A percentile compares a stretch with the other conserved stretches of the same genome.
These are phyloP conservation scores for Martiniozyma asiatica DNA, from an alignment of 1,139 yeast genomes.

Conservation along the genomic window DNA sequence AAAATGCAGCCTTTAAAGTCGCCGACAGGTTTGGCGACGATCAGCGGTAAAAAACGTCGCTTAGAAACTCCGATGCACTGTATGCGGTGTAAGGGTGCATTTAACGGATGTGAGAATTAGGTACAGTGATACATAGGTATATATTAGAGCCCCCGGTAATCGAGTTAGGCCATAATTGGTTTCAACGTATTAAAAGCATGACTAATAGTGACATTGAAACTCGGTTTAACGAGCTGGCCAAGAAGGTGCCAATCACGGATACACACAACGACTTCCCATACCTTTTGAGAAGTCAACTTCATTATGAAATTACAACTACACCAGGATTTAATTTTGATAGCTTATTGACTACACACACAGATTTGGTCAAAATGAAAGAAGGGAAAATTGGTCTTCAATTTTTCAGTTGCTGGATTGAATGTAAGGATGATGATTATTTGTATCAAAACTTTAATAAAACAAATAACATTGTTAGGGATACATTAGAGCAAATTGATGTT, in stretches of 20 bases:
- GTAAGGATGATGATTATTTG: slow-evolving; percentile 27
- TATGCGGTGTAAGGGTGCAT: too few relatives aligned
- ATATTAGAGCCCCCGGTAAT: too few relatives aligned
- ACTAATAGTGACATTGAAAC: slow-evolving; percentile 12
- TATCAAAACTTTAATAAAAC: slow-evolving; percentile 31
- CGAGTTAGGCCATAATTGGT: too few relatives aligned
- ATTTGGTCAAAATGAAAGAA: slow-evolving; percentile 26
- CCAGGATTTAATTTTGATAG: slow-evolving; percentile 26
- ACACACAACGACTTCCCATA: slow-evolving; percentile 42
- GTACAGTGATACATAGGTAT: too few relatives aligned
- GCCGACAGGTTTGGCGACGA: too few relatives aligned
- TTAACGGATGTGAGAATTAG: too few relatives aligned
- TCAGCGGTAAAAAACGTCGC: too few relatives aligned
- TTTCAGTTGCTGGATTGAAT: slow-evolving; percentile 35
- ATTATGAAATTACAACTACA: slow-evolving; percentile 27
- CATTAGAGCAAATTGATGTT: slow-evolving; percentile 42
- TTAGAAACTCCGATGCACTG: too few relatives aligned
- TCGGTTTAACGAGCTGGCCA: slow-evolving; percentile 18
- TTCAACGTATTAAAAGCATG: slow-evolving; percentile 1
- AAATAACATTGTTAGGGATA: slow-evolving; percentile 35
- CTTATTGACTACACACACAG: slow-evolving; percentile 29
- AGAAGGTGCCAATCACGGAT: slow-evolving; percentile 30
- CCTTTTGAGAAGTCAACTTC: slow-evolving; percentile 29
- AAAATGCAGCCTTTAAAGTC: too few relatives aligned
- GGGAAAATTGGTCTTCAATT: slow-evolving; percentile 36